Base-by-base conservation (phyloP, 495 filamentous ascomycete genomes). In the Pyrenula aspistea region DNA sequence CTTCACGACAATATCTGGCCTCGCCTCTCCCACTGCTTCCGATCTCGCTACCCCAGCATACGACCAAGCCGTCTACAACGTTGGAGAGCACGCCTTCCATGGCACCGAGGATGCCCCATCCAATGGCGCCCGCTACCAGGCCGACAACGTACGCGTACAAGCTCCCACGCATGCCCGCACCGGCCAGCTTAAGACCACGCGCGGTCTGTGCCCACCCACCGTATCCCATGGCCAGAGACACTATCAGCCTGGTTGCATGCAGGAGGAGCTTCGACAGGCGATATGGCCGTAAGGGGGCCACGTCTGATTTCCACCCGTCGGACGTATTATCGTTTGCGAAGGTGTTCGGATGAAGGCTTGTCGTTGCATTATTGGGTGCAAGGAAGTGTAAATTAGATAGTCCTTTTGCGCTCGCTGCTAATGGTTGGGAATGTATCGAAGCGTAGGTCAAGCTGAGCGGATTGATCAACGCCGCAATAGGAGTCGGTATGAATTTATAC, bases 181-280 rank as follows among this genome's bases (percentile, higher is more conserved):
- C 77, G 42, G 77, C 71, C 19, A 86, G 71, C 22, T 69, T 69
- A 12, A 94, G 71, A 66, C 83, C 82, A 51, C 86, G 81, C 19
- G 93, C 89, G 25, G 90, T 92, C 55, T 86, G 85, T n/a, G 97
- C 89, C 93, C 93, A 98, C 23, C 88, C 93, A n/a, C 87, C 92
- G 64, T 96, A 92, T 1, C 93, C 94, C 24, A 98, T 77, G 1
- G 87, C 87, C 42, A 88, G 79, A 4, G 89, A 87, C 79, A 94
- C 94, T 61, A 96, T 87, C 61, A 88, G 86, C 20, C 93, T 80
- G 19, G 88, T 89, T 20, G 93, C 91, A 60, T 94, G 86, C 12
- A 98, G 82, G 20, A 98, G 82, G 56, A 98, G 78, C 63, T 96
- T 96, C 2, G 92, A 88, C 20, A 97, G 83, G 22, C 85, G 82